These are phyloP conservation scores for Prunus fruticosa DNA, from an alignment of 306 rosid genomes.

Conservation along the genomic window DNA sequence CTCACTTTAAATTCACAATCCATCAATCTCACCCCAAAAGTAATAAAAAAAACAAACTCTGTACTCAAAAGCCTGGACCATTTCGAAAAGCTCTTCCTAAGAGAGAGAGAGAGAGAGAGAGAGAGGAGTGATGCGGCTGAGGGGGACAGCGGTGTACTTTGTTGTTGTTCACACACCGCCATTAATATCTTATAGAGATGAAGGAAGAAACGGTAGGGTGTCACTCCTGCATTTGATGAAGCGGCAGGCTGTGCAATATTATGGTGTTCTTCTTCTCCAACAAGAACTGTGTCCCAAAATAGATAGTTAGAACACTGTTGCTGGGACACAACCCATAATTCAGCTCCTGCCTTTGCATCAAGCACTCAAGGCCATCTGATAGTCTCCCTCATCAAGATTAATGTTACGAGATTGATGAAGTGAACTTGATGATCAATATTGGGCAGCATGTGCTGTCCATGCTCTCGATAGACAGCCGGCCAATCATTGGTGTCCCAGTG, in stretches of 20 bases:
- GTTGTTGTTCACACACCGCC: conserved; percentile 6
- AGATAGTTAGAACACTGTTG: conserved; percentile 72
- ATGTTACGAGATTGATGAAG: conserved; percentile 39
- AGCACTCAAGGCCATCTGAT: conserved; percentile 47
- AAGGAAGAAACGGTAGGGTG: conserved; percentile 48
- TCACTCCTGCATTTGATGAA: conserved; percentile 47
- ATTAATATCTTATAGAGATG: conserved; percentile 47
- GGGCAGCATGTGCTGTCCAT: conserved; percentile 53
- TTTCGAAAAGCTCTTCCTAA: conserved; percentile 29
- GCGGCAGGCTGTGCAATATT: conserved; percentile 36
- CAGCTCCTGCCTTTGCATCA: conserved; percentile 61
- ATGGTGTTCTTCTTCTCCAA: conserved; percentile 51
- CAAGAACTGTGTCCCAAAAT: conserved; percentile 65
- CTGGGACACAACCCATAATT: conserved; percentile 69
- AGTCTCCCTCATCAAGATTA: conserved; percentile 59
- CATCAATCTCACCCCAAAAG: conserved; percentile 34
- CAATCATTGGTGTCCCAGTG: conserved; percentile 44
- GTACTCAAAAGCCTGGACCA: conserved; percentile 43
- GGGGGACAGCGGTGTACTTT: not conserved
- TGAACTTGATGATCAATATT: not conserved
- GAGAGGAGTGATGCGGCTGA: no score
- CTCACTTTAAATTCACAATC: conserved; percentile 32
- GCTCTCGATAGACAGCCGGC: conserved; percentile 77
- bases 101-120: conserved; percentile 6
- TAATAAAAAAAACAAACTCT: conserved; percentile 25